Base-by-base conservation (phyloP, 441 rosid species). In the Populus trichocarpa region DNA sequence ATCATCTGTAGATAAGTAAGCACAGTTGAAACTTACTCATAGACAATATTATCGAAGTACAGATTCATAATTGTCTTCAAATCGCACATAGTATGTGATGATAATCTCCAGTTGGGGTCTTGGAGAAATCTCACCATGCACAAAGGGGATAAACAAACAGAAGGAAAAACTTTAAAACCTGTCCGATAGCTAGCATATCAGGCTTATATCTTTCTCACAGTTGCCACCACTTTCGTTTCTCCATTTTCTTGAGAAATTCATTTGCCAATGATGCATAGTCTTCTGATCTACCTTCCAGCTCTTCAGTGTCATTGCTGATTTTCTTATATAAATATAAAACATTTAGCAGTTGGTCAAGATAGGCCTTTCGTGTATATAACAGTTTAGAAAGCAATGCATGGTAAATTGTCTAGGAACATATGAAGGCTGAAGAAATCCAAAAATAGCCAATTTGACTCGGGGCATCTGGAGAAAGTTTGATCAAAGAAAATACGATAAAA, bases 201-300 rank as follows among this genome's bases (percentile, higher is more conserved):
- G 23, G 63, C 11, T 22, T 20, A 6, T 57, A 6, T 57, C 2
- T 57, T 50, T 25, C 50, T 83, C 78, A 74, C 30, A 83, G 67
- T 40, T 80, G 83, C 78, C 92, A 91, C 96, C 93, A 91, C 81
- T 90, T 90, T 75, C 91, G 86, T 59, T 83, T 88, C 86, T 91
- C 92, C 93, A 91, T 87, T 25, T 84, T 83, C 83, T 87, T 91
- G 68, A 85, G 90, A 42, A 91, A 92, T 81, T 90, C 96, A 83
- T 89, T 78, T 72, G 92, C 90, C 74, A 91, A 73, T 71, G 92
- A 89, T 64, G 93, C 91, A 53, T 87, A 89, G 83, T 90, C 88
- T 81, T 91, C 92, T 28, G 96, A 92, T 64, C 87, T 90, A 4
- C 81, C 87, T 79, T 85, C 88, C 83, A 91, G 84, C 81, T 91